These are phyloP conservation scores for Tetradesmus lagerheimii DNA, from an alignment of 139 green algal species.

Conservation along the genomic window DNA sequence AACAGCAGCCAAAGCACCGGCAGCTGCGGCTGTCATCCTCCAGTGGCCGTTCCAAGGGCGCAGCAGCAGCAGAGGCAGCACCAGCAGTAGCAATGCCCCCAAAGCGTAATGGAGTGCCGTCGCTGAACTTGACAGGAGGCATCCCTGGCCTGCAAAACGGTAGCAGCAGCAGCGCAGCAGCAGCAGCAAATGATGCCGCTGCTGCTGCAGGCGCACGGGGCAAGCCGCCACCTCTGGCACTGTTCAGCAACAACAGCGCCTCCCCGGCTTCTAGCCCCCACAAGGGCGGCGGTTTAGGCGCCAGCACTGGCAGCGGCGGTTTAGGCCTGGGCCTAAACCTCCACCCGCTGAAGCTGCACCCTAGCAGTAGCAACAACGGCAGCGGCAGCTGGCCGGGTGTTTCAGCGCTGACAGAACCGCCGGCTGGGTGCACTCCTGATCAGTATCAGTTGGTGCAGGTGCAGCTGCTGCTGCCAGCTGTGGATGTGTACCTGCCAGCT, in stretches of 20 bases:
- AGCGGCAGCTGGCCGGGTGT: not conserved
- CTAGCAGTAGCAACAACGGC: not conserved
- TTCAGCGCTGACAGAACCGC: not conserved
- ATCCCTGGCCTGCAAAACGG: not conserved
- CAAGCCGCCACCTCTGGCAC: not conserved
- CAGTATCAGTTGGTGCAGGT: not conserved
- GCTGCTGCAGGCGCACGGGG: not conserved
- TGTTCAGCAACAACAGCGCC: not conserved
- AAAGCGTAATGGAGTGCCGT: not conserved
- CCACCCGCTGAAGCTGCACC: not conserved
- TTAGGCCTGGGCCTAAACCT: not conserved
- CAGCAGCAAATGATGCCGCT: not conserved
- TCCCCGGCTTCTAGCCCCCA: not conserved
- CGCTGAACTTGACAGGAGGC: not conserved
- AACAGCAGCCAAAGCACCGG: not conserved
- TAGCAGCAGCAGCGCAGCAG: not conserved
- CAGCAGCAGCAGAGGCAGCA: not conserved
- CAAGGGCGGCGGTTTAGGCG: not conserved
- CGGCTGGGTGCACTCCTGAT: not conserved
- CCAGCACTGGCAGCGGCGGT: not conserved
- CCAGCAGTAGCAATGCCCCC: not conserved
- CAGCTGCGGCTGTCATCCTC: not conserved
- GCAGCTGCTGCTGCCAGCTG: constrained; percentile 21
- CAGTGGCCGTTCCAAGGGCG: too few species aligned
- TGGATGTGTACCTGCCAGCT: not conserved